A percentile compares a stretch with the other conserved stretches of the same genome.
phyloP scores from a whole-genome alignment of 768 basidiomycete species.

The Auricularia heimuer region DNA sequence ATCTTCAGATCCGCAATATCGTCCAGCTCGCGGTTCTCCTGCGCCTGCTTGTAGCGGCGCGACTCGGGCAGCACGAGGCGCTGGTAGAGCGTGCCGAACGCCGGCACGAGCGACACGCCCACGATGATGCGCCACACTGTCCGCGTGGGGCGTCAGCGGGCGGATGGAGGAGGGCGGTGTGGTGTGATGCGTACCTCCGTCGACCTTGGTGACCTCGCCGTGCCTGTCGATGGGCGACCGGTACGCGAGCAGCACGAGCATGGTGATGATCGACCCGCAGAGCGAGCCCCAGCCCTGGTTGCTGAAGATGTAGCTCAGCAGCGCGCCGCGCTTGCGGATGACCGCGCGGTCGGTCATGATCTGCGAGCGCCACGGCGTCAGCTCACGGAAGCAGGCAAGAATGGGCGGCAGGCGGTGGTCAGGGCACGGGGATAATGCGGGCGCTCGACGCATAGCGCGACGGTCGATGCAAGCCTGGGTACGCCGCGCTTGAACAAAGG shows the following conservation, averaged over 20 bases:
- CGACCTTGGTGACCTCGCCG: conserved; percentile 51
- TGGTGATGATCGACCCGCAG: conserved; percentile 48
- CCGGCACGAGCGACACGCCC: conserved; percentile 67
- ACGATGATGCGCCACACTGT: conserved; percentile 61
- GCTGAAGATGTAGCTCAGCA: conserved; percentile 69
- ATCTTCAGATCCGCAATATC: conserved; percentile 6
- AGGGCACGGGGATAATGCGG: no score
- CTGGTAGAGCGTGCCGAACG: conserved; percentile 65
- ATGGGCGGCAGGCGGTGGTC: no score
- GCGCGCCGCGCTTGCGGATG: conserved; percentile 55
- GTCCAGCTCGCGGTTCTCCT: conserved; percentile 17
- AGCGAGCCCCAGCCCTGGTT: conserved; percentile 75
- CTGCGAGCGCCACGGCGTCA: background rate
- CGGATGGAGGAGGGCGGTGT: background rate
- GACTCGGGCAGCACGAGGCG: conserved; percentile 67
- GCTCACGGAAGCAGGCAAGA: no score
- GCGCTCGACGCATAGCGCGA: no score
- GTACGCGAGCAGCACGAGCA: conserved; percentile 57
- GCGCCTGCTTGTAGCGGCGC: conserved; percentile 40
- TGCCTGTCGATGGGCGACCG: conserved; percentile 51
- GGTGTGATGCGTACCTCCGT: conserved; percentile 43
- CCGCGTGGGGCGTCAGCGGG: background rate
- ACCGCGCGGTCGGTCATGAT: conserved; percentile 52
- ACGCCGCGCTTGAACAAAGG: no score
- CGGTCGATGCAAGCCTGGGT: no score